A percentile compares a stretch with the other conserved stretches of the same genome.
Evolutionary conservation across 2,329 filamentous ascomycete species (phyloP).

Genomic region (Coleophoma eucalyptorum): DNA sequence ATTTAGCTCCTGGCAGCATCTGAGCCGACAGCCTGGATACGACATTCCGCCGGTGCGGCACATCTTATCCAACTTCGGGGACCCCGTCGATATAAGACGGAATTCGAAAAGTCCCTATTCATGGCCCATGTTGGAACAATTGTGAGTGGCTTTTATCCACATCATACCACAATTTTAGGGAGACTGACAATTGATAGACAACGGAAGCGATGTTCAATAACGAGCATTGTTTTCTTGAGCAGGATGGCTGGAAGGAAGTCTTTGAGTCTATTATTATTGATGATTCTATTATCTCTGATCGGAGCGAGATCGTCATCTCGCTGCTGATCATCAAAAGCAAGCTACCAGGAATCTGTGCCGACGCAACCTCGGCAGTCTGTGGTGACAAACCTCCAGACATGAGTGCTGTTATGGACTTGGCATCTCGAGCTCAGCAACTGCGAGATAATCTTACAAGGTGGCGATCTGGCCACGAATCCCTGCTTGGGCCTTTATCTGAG

Average conservation of each 20-base stretch:
- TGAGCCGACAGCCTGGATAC: conserved; percentile 25
- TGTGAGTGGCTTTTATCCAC: conserved; percentile 8
- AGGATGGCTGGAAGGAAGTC: conserved; percentile 14
- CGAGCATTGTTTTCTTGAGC: conserved; percentile 18
- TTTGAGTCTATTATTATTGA: conserved; percentile 14
- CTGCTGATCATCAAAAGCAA: conserved; percentile 18
- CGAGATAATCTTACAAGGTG: conserved; percentile 12
- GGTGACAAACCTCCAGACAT: not conserved
- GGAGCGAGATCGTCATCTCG: conserved; percentile 16
- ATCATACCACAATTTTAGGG: conserved; percentile 7
- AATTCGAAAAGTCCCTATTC: conserved; percentile 32
- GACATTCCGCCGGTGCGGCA: conserved; percentile 28
- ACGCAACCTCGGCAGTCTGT: conserved; percentile 17
- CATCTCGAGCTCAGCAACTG: conserved; percentile 6
- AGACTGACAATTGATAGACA: conserved; percentile 20
- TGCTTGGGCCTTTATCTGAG: not conserved
- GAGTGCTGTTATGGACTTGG: conserved; percentile 3
- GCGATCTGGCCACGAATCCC: conserved; percentile 6
- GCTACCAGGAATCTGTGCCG: conserved; percentile 26
- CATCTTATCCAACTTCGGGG: conserved; percentile 27
- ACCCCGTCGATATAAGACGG: conserved; percentile 24
- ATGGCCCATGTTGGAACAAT: conserved; percentile 29
- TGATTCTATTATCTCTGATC: conserved; percentile 12
- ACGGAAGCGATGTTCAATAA: conserved; percentile 19
- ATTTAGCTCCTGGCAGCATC: conserved; percentile 28